Conservation (phyloP, 1,284 basidiomycete genomes). For the Irpex sp. region DNA sequence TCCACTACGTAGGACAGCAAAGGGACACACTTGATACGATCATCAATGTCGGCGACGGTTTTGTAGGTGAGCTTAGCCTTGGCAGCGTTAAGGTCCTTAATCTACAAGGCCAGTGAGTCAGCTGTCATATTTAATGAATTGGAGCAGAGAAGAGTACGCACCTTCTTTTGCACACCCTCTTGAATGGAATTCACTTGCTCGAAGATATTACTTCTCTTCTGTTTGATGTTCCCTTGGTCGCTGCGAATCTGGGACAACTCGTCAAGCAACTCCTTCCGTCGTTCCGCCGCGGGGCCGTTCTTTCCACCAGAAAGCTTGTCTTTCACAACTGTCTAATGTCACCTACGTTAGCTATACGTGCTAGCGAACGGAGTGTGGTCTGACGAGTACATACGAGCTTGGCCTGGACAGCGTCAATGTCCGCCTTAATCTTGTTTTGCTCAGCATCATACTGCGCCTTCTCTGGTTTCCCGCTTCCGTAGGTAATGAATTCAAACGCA, state of each 20-base stretch:
- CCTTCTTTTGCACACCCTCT: slow-evolving; percentile 84
- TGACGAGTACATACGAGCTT: slow-evolving; percentile 63
- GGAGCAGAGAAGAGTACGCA: slow-evolving; percentile 26
- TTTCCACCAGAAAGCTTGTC: slow-evolving; percentile 75
- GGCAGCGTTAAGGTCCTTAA: slow-evolving; percentile 85
- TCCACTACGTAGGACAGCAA: slow-evolving; percentile 11
- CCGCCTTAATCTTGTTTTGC: slow-evolving; percentile 77
- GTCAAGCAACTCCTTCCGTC: slow-evolving; percentile 69
- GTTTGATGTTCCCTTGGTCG: slow-evolving; percentile 82
- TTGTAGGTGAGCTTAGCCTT: slow-evolving; percentile 85
- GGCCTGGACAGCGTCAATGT: slow-evolving; percentile 78
- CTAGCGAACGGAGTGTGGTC: too few relatives aligned
- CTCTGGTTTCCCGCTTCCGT: slow-evolving; percentile 66
- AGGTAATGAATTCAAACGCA: slow-evolving; percentile 33
- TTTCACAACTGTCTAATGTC: slow-evolving; percentile 64
- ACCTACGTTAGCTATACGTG: background rate
- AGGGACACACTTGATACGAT: slow-evolving; percentile 70
- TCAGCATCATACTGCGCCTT: slow-evolving; percentile 78
- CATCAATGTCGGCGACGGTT: slow-evolving; percentile 85
- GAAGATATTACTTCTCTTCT: slow-evolving; percentile 68
- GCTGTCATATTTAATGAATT: slow-evolving; percentile 5
- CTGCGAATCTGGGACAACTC: slow-evolving; percentile 83
- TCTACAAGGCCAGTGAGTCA: slow-evolving; percentile 38
- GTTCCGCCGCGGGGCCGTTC: slow-evolving; percentile 63
- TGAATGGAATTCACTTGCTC: slow-evolving; percentile 85